Base-by-base conservation (phyloP, 2,329 filamentous ascomycete species). In the Fusarium sublunatum region DNA sequence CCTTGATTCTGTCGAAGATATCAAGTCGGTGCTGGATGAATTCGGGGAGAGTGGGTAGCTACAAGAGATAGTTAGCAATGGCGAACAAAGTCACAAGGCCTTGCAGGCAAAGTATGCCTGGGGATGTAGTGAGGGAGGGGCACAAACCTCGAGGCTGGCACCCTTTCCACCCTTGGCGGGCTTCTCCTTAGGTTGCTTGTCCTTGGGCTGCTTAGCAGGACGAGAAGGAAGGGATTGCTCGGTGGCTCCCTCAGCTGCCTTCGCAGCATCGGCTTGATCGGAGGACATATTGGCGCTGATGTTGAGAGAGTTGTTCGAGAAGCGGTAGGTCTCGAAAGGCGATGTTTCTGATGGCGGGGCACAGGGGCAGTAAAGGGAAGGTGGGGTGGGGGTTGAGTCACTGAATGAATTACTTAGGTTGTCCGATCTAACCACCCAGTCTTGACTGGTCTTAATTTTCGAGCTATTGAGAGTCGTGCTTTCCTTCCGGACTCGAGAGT, bases 1-100 rank as follows among this genome's bases (percentile, higher is more conserved):
- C 88, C 84, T 96, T 96, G 67, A 97, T 83, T 75, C 90, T 88
- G 75, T 97, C 91, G 79, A 97, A 97, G 45, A 98, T 82, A 49
- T 90, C 86, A 72, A 97, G 88, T 64, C 95, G 89, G 77, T 93
- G 87, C 72, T 93, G 82, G 63, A 98, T 87, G 77, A 91, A 97
- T 58, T 89, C 87, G 53, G 93, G 90, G 79, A 83, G 68, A 74
- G 77, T 73, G 78, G 75, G 78, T 6, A 77, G 72, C 76, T 78
- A 39, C 10, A 29, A 34, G 9, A 15, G 15, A 15, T 10, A 26
- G 51, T 75, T 49, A 74, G 64, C 31, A 69, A 60, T 63, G 48
- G 43, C 32, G n/a, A 34, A 15, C 28, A 32, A 26, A n/a, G 28
- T 19, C 32, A 57, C 53, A 42, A 54, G 53, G 28, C 35, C 19